Evolutionary conservation across 1,284 basidiomycete species (phyloP).

Genomic region (Austroboletus niveus): DNA sequence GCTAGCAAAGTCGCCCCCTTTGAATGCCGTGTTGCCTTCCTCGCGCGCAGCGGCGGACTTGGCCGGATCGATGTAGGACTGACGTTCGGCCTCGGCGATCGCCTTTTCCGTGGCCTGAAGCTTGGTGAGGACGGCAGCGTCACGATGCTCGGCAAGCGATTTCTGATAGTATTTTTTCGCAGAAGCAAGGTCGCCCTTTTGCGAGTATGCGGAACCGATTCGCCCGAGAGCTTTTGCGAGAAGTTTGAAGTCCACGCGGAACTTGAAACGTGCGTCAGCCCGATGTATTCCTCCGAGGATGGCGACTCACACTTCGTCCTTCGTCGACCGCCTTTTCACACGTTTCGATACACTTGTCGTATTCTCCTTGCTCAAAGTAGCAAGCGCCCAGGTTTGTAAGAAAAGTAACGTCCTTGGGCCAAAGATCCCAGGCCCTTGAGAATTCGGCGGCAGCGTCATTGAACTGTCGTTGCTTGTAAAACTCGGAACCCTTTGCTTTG

Average conservation of each 20-base stretch:
- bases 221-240: constrained; percentile 88
- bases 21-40: constrained; percentile 92
- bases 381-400: constrained; percentile 86
- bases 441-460: constrained; percentile 72
- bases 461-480: constrained; percentile 87
- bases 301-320: constrained; percentile 62
- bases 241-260: constrained; percentile 79
- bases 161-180: constrained; percentile 92
- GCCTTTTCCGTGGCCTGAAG: constrained; percentile 82
- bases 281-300: background rate
- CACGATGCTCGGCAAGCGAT: constrained; percentile 95
- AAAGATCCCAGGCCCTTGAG: constrained; percentile 88
- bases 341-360: constrained; percentile 86
- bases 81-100: constrained; percentile 75
- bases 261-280: constrained; percentile 37
- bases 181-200: constrained; percentile 73
- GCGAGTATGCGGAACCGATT: constrained; percentile 83
- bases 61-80: constrained; percentile 89
- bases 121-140: constrained; percentile 90
- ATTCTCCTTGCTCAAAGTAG: constrained; percentile 92
- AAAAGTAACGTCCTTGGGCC: constrained; percentile 93
- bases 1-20: constrained; percentile 86
- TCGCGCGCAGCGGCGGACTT: constrained; percentile 85
- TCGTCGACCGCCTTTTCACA: constrained; percentile 96
- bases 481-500: constrained; percentile 77